Base-by-base conservation (phyloP, 352 stramenopile genomes). In the Phytophthora tubulina region DNA sequence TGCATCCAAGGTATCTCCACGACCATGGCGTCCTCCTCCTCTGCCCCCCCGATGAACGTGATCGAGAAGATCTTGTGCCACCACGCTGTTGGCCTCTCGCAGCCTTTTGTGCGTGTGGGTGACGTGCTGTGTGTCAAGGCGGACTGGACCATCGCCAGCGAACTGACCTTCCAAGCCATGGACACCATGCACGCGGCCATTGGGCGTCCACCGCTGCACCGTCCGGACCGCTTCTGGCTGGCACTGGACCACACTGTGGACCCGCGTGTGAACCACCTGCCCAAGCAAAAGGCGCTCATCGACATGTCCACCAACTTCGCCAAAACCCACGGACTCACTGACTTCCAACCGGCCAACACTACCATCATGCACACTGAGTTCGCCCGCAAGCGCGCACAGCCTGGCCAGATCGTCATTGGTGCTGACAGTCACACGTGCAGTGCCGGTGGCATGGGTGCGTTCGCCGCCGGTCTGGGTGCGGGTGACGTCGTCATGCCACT, bases 291-390 rank as follows among this genome's bases (percentile, higher is more conserved):
- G 62, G 84, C 85, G 59, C 81, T 95, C 53, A 95, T 95, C 68
- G 82, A 95, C 44, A 78, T 91, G 66, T 92, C 85, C 55, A 91
- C 85, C 30, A 80, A 91, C 42, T 95, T 95, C 61, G 88, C 88
- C n/a, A 66, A 82, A 33, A 84, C 89, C 48, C 85, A 92, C 63
- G 72, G 73, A 0, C 74, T 95, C 32, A 91, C 85, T 7, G 84
- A 95, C 76, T 95, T 94, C 65, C 90, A 87, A 77, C 86, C 79
- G 0, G 81, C 88, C 63, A 95, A 95, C 74, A 93, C 86, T 4
- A 95, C 88, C 72, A 95, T 95, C 80, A 91, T 95, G 83, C 88
- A 95, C 80, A 95, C 88, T 0, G 85, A 94, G 66, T 95, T 95
- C 66, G 84, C 85, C 0, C 85, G 86, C 45, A 88, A 93, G 56